Base-by-base conservation (phyloP, 2,329 filamentous ascomycete genomes). In the Berkeleyomyces basicola region DNA sequence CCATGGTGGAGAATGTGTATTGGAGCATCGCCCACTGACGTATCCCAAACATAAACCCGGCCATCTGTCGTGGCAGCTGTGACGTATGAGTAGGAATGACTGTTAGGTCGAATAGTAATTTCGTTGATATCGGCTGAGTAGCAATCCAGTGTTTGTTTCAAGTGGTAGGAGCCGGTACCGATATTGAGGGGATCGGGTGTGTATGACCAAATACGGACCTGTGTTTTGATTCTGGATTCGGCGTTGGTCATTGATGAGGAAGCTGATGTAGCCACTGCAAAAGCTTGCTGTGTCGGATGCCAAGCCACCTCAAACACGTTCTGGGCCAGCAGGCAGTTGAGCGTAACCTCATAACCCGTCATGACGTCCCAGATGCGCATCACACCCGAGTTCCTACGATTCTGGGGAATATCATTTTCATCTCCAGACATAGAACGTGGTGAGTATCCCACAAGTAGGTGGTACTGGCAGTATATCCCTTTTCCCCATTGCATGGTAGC, bases 301-400 rank as follows among this genome's bases (percentile, higher is more conserved):
- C 83, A 86, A 0, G 77, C 72, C 1, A 85, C 79, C 67, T 86
- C 83, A 53, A 86, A 86, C 1, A 85, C 80, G 63, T 86, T 85
- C 55, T 81, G 77, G 0, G 76, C 78, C 0, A 77, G 77, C 1
- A 76, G 78, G 2, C 78, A 77, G 23, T 75, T 71, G 3, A 85
- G 74, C 3, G 72, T 74, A 53, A 83, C 71, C 53, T 75, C 72
- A 7, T 73, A 69, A 7, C 74, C 73, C 1, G 71, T 72, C 0
- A 69, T 62, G 0, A 78, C 77, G 68, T 86, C 75, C 81, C 82
- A 85, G 1, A 85, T 69, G 47, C 79, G 79, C 2, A 85, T 76
- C 67, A 85, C 82, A 7, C 83, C 83, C 0, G 81, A 77, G 59
- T 81, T 76, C n/a, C 68, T 68, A 67, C 80, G 79, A 31, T 83